Base-by-base conservation (phyloP, 768 basidiomycete genomes). In the Suillus hirtellus region DNA sequence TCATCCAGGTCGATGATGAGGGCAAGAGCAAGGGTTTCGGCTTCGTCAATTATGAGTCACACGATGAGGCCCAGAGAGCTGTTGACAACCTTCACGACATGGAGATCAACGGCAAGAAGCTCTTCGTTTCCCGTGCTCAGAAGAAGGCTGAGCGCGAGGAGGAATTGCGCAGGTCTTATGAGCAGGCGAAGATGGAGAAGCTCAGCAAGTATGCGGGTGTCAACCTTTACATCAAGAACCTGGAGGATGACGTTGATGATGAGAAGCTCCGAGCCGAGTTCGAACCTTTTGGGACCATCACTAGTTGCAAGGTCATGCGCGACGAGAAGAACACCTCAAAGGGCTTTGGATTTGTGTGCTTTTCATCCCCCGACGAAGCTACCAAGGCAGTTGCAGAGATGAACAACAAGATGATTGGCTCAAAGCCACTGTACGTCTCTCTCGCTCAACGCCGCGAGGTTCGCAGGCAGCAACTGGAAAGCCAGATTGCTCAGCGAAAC, bases 371-470 rank as follows among this genome's bases (percentile, higher is more conserved):
- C 55, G 97, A 99, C 68, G 97, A 99, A 80, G 96, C 97, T 27
- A 98, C 95, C 73, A 99, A 99, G 82, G 97, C 97, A 65, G 95
- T 99, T 64, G 93, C 95, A 61, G 97, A 99, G 83, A 97, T 99
- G 95, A 99, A 99, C 86, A 98, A 97, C 87, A 96, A 96, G 82
- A 99, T 99, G 90, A 93, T 99, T 72, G 96, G 96, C 66, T 87
- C 90, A 68, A 99, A 99, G 81, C 97, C 97, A 60, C 87, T 99
- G 71, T 99, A 99, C 74, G 97, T 99, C 75, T 96, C 96, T 47
- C 89, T 99, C 68, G 97, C 97, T 69, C 97, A 99, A 76, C 94
- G 96, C 68, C 95, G 95, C 66, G 97, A 99, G 73, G 93, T 97
- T 72, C 93, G 97, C 76, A 88, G 96, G 73, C 96, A 99, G 78